These are phyloP conservation scores for Drechslera avenae DNA, from an alignment of 2,329 filamentous ascomycete genomes.

Conservation along the genomic window DNA sequence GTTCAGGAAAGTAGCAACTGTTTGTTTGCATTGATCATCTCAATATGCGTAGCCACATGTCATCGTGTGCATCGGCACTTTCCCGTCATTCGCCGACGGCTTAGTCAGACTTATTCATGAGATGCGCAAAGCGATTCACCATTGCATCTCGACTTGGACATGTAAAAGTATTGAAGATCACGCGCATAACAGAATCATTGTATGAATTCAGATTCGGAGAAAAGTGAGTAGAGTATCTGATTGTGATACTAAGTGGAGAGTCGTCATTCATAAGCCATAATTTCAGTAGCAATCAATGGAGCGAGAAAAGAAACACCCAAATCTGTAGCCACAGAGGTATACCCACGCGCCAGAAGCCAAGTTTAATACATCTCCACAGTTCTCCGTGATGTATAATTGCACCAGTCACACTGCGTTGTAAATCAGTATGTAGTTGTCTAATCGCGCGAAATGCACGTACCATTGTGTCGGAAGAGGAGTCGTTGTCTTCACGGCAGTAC, in stretches of 20 bases:
- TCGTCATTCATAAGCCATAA: conserved; percentile 11
- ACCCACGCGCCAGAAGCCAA: background rate
- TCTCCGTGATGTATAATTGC: conserved; percentile 44
- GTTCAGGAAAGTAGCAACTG: conserved; percentile 11
- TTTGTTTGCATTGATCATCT: conserved; percentile 21
- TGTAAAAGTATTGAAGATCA: background rate
- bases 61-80: conserved; percentile 40
- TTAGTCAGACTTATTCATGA: conserved; percentile 10
- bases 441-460: conserved; percentile 33
- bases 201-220: background rate
- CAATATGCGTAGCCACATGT: conserved; percentile 36
- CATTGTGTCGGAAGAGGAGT: conserved; percentile 72
- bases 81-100: conserved; percentile 27
- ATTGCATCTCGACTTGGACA: background rate
- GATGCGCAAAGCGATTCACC: background rate
- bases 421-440: conserved; percentile 3
- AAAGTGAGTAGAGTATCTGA: conserved; percentile 26
- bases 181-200: background rate
- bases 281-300: background rate
- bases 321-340: background rate
- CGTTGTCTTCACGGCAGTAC: conserved; percentile 84
- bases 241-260: conserved; percentile 15
- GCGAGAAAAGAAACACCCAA: background rate
- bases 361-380: conserved; percentile 44
- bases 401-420: conserved; percentile 48